phyloP scores from a whole-genome alignment of 2,329 filamentous ascomycete genomes.

The Penicillium sp. region DNA sequence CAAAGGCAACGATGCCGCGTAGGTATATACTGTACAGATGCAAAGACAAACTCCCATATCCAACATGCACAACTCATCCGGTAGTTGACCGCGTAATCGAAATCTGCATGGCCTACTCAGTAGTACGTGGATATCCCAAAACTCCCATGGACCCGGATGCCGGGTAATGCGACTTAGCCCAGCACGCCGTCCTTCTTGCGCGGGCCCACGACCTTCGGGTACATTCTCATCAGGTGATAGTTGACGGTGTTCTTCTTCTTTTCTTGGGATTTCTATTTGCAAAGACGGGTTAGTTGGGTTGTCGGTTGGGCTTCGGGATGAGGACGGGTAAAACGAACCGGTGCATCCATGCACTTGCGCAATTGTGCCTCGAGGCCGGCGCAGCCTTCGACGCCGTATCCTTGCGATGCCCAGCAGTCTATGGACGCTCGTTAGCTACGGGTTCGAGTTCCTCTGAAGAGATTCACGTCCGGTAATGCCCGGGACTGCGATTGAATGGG shows the following conservation, averaged over 20 bases:
- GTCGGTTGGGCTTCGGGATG: neutral
- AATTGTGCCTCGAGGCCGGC: slow-evolving; percentile 60
- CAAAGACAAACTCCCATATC: slow-evolving; percentile 20
- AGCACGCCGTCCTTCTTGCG: slow-evolving; percentile 60
- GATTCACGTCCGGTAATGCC: neutral
- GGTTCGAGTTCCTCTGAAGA: neutral
- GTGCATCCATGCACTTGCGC: slow-evolving; percentile 74
- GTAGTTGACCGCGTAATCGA: neutral
- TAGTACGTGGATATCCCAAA: slow-evolving; percentile 7
- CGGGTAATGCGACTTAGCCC: slow-evolving; percentile 24
- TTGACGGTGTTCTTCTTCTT: slow-evolving; percentile 79
- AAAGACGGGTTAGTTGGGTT: slow-evolving; percentile 6
- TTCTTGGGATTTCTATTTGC: slow-evolving; percentile 53
- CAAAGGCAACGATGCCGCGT: slow-evolving; percentile 14
- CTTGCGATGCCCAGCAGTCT: slow-evolving; percentile 51
- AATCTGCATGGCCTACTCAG: neutral
- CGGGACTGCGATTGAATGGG: neutral
- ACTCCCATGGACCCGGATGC: slow-evolving; percentile 10
- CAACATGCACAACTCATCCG: neutral
- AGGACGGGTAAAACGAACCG: slow-evolving; percentile 52
- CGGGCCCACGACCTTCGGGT: slow-evolving; percentile 68
- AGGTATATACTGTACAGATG: slow-evolving; percentile 31
- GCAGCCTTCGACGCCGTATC: slow-evolving; percentile 55
- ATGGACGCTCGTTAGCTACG: neutral
- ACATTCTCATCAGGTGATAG: slow-evolving; percentile 79